Base-by-base conservation (phyloP, 2,329 filamentous ascomycete species). In the Cucurbitaria berberidis region DNA sequence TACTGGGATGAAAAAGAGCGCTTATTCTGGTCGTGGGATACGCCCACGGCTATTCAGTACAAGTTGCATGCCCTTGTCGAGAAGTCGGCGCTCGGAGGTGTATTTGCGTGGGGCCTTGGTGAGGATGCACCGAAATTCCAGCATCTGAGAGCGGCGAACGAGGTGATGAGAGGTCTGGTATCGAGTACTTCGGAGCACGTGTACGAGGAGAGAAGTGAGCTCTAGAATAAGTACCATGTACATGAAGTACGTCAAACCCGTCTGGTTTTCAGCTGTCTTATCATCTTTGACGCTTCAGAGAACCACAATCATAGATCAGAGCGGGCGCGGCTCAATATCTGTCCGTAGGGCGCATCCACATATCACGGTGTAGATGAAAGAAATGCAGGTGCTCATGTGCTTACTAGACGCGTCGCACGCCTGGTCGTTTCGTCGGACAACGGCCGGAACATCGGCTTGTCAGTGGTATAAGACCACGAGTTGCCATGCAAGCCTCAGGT, bases 21-120 rank as follows among this genome's bases (percentile, higher is more conserved):
- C 51, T 67, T 86, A 29, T 91, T 88, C 81, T 92, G 89, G 89
- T 85, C 86, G 0, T 91, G 85, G 77, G 89, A 92, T 57, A 88
- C 85, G 0, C 78, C 81, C 0, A 77, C 78, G 9, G 79, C 85
- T n/a, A 85, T 91, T 46, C 62, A 69, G 29, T 77, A 76, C 55
- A 92, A 91, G 75, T 82, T 90, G 52, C 75, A 78, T 1, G 68
- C 78, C 3, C 78, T 91, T 30, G 77, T 89, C 5, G 76, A 80
- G 36, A 76, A 77, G 15, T 81, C 80, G 66, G 70, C 74, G 2
- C 70, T 91, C 0, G 88, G 88, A 2, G 89, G 89, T 13, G 83
- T 89, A 4, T 90, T 91, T 78, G 88, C 88, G 0, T 91, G 88
- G 88, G 87, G 86, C 2, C 64, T 91, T 48, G 88, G 87, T 1